These are phyloP conservation scores for Cochliopodium minus DNA, from an alignment of 208 protist genomes.

Conservation along the genomic window DNA sequence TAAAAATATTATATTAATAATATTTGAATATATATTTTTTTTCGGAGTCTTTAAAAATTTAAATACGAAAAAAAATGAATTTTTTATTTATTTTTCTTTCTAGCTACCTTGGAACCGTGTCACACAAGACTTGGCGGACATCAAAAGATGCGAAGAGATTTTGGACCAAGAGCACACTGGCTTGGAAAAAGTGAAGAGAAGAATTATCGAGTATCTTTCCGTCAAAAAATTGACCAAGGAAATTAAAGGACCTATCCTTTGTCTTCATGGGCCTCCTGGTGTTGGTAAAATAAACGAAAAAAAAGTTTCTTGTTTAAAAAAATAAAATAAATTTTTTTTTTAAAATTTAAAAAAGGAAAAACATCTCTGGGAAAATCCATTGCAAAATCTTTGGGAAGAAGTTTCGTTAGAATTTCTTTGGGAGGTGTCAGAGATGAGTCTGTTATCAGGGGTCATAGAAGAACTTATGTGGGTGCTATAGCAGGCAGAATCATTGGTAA, in stretches of 20 bases:
- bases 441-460: constrained; percentile 66
- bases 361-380: constrained; percentile 55
- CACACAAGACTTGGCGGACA: no score
- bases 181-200: constrained; percentile 54
- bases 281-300: constrained; percentile 20
- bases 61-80: no score
- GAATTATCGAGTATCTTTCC: constrained; percentile 68
- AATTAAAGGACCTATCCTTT: constrained; percentile 48
- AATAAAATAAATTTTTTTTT: not conserved
- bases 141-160: no score
- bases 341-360: constrained; percentile 21
- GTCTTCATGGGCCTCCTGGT: constrained; percentile 52
- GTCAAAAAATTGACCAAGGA: constrained; percentile 30
- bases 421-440: constrained; percentile 55
- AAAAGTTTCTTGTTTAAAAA: not conserved
- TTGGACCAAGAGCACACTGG: constrained; percentile 50
- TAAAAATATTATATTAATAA: no score
- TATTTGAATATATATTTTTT: no score
- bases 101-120: no score
- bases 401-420: constrained; percentile 58
- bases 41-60: no score
- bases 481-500: constrained; percentile 61
- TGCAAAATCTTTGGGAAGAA: constrained; percentile 22
- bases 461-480: constrained; percentile 53
- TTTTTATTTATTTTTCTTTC: no score